A percentile compares a stretch with the other conserved stretches of the same genome.
Conservation (phyloP, 768 basidiomycete species). For the Termitomyces sp. region DNA sequence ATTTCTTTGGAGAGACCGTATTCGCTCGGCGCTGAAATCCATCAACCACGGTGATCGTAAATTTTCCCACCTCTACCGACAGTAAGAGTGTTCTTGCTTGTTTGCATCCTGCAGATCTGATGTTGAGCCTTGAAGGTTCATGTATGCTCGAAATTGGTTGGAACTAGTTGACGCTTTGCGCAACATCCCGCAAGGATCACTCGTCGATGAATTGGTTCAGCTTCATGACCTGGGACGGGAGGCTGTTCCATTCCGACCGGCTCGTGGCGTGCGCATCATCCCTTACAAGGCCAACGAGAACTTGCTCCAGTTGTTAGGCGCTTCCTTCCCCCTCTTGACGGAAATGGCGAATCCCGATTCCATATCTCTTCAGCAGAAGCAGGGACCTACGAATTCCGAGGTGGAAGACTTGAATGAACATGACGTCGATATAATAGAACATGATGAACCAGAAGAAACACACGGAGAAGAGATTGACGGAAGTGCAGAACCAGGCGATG, state of each 20-base stretch:
- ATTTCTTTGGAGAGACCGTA: conserved; percentile 7
- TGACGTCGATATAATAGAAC: background rate
- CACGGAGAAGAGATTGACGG: background rate
- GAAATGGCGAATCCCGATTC: conserved; percentile 7
- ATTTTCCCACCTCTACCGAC: conserved; percentile 10
- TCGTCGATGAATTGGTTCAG: conserved; percentile 25
- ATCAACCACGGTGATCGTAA: conserved; percentile 11
- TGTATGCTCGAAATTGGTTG: conserved; percentile 23
- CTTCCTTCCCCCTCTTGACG: background rate
- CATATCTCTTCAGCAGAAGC: background rate
- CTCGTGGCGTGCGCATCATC: conserved; percentile 9
- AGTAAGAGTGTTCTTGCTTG: conserved; percentile 5
- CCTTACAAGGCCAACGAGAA: conserved; percentile 9
- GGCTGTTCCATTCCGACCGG: background rate
- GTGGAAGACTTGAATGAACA: background rate
- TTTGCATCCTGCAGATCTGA: background rate
- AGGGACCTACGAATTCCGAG: background rate
- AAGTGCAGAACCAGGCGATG: background rate
- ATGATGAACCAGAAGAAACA: background rate
- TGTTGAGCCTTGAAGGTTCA: conserved; percentile 9
- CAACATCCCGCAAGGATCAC: conserved; percentile 7
- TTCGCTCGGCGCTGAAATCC: conserved; percentile 17
- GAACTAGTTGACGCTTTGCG: conserved; percentile 20
- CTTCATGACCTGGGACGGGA: conserved; percentile 15
- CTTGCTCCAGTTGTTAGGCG: conserved; percentile 3